Percentiles rank a stretch among this genome's conserved stretches.
Evolutionary conservation across 2,329 filamentous ascomycete species (phyloP).

Genomic region (Colletotrichum chlorophyti): DNA sequence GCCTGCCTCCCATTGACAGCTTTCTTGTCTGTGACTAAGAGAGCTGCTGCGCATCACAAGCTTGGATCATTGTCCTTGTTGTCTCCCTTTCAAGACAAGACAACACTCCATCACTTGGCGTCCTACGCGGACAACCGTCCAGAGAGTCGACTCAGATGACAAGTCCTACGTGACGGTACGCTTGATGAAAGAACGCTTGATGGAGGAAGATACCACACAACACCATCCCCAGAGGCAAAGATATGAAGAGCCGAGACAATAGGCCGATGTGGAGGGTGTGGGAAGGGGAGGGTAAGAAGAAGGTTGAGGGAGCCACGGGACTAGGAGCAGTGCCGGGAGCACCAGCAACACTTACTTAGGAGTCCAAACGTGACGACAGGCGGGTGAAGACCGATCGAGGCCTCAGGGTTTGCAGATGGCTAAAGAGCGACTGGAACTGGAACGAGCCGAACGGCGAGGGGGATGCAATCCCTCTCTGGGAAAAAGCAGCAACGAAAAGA

Average conservation of each 20-base stretch:
- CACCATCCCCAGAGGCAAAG: not conserved
- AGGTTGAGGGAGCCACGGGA: slow-evolving; percentile 13
- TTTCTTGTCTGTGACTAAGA: slow-evolving; percentile 19
- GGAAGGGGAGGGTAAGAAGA: not conserved
- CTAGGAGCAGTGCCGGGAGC: not conserved
- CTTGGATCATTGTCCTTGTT: slow-evolving; percentile 26
- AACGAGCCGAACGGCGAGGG: not conserved
- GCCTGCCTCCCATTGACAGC: slow-evolving; percentile 10
- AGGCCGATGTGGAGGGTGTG: slow-evolving; percentile 19
- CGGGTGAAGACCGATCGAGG: slow-evolving; percentile 27
- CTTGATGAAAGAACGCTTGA: too few relatives aligned
- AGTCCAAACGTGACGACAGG: slow-evolving; percentile 22
- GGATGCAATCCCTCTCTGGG: slow-evolving; percentile 2
- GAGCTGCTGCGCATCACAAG: slow-evolving; percentile 17
- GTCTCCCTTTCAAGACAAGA: slow-evolving; percentile 4
- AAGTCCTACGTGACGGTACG: slow-evolving; percentile 15
- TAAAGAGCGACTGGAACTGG: slow-evolving; percentile 24
- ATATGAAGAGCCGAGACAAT: slow-evolving; percentile 29
- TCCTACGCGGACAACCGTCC: not conserved
- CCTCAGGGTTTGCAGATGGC: not conserved
- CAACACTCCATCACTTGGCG: slow-evolving; percentile 7
- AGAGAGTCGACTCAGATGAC: slow-evolving; percentile 17
- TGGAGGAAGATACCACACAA: slow-evolving; percentile 1
- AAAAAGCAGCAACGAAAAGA: slow-evolving; percentile 17
- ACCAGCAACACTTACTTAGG: slow-evolving; percentile 12